Evolutionary conservation across 305 asterid genomes (phyloP).

Genomic region (Withania somnifera): DNA sequence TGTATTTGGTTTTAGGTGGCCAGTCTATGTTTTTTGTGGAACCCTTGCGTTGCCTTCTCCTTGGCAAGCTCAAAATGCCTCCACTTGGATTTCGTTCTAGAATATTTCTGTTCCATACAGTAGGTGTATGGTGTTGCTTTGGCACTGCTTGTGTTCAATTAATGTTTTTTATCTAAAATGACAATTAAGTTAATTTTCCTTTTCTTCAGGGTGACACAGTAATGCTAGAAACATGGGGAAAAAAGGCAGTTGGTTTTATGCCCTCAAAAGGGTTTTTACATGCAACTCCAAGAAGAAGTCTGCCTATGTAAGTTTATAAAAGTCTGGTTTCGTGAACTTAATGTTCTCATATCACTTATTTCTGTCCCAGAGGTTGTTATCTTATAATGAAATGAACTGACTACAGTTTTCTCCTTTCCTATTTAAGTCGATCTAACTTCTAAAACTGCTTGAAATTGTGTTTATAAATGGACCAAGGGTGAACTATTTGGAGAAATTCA

Average conservation of each 20-base stretch:
- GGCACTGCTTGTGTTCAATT: not conserved
- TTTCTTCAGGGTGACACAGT: constrained; percentile 38
- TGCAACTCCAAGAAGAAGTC: constrained; percentile 61
- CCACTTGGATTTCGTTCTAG: not conserved
- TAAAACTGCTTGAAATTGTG: not conserved
- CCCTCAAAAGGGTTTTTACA: constrained; percentile 66
- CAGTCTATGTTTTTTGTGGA: not conserved
- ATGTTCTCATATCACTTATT: not conserved
- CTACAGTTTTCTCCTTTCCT: not conserved
- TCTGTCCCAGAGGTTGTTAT: not conserved
- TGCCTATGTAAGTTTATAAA: constrained; percentile 36
- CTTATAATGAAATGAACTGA: not conserved
- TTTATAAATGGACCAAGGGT: not conserved
- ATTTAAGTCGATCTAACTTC: not conserved
- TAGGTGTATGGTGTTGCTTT: not conserved
- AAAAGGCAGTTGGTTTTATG: constrained; percentile 91
- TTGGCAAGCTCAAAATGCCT: not conserved
- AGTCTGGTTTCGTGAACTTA: not conserved
- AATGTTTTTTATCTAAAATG: not conserved
- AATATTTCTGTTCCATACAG: not conserved
- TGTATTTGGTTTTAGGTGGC: not conserved
- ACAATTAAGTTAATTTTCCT: not conserved
- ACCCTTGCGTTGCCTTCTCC: not conserved
- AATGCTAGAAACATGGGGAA: constrained; percentile 82
- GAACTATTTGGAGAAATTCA: not conserved